Conservation (phyloP, 2,329 filamentous ascomycete species). For the Rosellinia necatrix region DNA sequence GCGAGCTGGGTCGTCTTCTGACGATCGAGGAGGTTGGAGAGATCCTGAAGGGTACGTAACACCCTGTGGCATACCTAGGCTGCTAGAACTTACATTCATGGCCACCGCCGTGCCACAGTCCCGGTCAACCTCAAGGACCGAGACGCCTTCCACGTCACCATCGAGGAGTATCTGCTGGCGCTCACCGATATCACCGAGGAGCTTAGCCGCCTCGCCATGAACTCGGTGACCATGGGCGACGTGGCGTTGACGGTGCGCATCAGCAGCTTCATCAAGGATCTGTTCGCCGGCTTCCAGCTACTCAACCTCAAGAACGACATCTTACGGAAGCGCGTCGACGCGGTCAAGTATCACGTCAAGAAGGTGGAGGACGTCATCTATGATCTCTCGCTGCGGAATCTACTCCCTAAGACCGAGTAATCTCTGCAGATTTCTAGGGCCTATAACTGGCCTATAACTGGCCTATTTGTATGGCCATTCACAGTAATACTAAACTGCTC, state of each 20-base stretch:
- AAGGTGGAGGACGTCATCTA: slow-evolving; percentile 98
- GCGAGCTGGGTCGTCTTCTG: slow-evolving; percentile 68
- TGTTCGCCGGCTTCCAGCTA: slow-evolving; percentile 95
- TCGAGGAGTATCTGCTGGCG: slow-evolving; percentile 94
- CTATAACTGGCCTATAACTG: too few species aligned
- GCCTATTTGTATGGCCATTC: too few species aligned
- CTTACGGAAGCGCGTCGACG: slow-evolving; percentile 84
- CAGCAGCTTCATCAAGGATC: slow-evolving; percentile 89
- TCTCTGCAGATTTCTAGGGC: too few species aligned
- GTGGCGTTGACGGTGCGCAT: slow-evolving; percentile 85
- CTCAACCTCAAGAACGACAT: slow-evolving; percentile 97
- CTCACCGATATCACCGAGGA: slow-evolving; percentile 89
- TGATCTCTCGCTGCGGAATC: slow-evolving; percentile 83
- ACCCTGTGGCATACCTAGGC: background rate
- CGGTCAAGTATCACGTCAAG: slow-evolving; percentile 97
- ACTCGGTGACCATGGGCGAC: slow-evolving; percentile 91
- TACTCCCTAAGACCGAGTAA: slow-evolving; percentile 61
- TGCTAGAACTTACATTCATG: background rate
- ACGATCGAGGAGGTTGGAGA: slow-evolving; percentile 87
- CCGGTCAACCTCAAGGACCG: slow-evolving; percentile 88
- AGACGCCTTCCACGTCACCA: slow-evolving; percentile 92
- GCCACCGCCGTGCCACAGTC: slow-evolving; percentile 56
- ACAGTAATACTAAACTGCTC: too few species aligned
- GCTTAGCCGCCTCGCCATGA: slow-evolving; percentile 86
- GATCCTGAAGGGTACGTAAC: slow-evolving; percentile 68